Base-by-base conservation (phyloP, 2,329 filamentous ascomycete genomes). In the Paecilomyces niveus region DNA sequence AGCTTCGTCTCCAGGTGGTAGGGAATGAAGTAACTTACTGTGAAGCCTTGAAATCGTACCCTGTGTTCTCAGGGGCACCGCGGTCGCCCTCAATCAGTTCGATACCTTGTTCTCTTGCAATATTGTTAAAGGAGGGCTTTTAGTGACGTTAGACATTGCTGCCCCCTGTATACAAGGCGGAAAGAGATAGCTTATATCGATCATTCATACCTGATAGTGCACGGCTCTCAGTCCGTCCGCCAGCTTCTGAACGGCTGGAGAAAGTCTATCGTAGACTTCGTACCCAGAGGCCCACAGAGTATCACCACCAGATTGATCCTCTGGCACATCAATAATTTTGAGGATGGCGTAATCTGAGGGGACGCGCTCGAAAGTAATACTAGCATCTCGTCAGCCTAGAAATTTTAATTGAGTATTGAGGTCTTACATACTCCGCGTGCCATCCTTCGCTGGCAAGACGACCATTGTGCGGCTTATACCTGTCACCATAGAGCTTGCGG, bases 221-320 rank as follows among this genome's bases (percentile, higher is more conserved):
- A 51, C 49, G 6, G 49, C 49, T 6, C 18, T 51, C 49, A 51
- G 18, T 26, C 49, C 49, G 6, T 51, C 49, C 6, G 22, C 49
- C 18, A 83, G 77, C 29, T 70, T 72, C 61, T 74, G 74, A 71
- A 81, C 77, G 1, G 76, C 69, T 6, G 74, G 71, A 0, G 81
- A 84, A 7, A 85, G 71, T 3, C 80, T 74, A 62, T 85, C 82
- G 59, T 84, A 85, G 18, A 82, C 72, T 63, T 84, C 82, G 60
- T 77, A 78, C 8, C 78, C 78, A 11, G 78, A 77, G 50, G 80
- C 78, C 78, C 79, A 82, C 3, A 82, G 70, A 33, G 77, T 80
- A 61, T 80, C 79, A 58, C 59, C 21, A 11, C 79, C 80, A n/a
- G 65, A 74, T 15, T 51, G 49, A n/a, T 51, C 49, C 60, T 70